These are phyloP conservation scores for Neostapfia colusana DNA, from an alignment of 176 grass and related monocot genomes.

Conservation along the genomic window DNA sequence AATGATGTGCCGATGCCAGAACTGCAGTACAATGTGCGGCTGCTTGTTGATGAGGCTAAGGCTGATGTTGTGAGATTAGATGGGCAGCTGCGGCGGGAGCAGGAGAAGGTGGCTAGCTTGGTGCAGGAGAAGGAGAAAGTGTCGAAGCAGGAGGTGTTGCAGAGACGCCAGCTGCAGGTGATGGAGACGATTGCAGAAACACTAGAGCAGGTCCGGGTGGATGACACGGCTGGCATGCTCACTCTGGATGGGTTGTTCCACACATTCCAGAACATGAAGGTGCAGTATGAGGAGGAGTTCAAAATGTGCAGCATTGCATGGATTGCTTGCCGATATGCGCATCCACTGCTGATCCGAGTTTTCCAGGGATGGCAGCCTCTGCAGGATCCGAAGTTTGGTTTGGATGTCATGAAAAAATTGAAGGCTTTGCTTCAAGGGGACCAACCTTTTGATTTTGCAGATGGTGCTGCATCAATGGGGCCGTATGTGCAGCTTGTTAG, in stretches of 20 bases:
- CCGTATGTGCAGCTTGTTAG: conserved; percentile 80
- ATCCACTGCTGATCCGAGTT: conserved; percentile 56
- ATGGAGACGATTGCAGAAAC: conserved; percentile 66
- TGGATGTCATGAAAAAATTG: conserved; percentile 63
- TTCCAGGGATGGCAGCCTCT: conserved; percentile 89
- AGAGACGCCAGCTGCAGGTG: conserved; percentile 58
- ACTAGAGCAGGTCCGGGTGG: conserved; percentile 55
- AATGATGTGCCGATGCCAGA: conserved; percentile 79
- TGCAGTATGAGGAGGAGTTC: conserved; percentile 59
- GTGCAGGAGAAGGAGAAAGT: conserved; percentile 67
- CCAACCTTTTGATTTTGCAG: conserved; percentile 70
- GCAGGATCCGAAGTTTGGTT: conserved; percentile 66
- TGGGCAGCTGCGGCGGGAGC: conserved; percentile 53
- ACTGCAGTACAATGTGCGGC: conserved; percentile 73
- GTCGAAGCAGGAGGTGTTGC: conserved; percentile 54
- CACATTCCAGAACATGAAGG: conserved; percentile 64
- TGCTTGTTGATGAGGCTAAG: conserved; percentile 66
- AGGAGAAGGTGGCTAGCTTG: conserved; percentile 64
- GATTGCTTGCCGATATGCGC: conserved; percentile 66
- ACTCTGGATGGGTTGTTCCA: conserved; percentile 57
- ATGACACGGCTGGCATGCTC: conserved; percentile 52
- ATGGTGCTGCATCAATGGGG: conserved; percentile 42
- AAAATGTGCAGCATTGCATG: conserved; percentile 73
- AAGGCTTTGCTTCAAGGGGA: conserved; percentile 75
- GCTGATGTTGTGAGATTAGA: conserved; percentile 73